These are phyloP conservation scores for Ustilago cynodontis DNA, from an alignment of 1,284 basidiomycete genomes.

Conservation along the genomic window DNA sequence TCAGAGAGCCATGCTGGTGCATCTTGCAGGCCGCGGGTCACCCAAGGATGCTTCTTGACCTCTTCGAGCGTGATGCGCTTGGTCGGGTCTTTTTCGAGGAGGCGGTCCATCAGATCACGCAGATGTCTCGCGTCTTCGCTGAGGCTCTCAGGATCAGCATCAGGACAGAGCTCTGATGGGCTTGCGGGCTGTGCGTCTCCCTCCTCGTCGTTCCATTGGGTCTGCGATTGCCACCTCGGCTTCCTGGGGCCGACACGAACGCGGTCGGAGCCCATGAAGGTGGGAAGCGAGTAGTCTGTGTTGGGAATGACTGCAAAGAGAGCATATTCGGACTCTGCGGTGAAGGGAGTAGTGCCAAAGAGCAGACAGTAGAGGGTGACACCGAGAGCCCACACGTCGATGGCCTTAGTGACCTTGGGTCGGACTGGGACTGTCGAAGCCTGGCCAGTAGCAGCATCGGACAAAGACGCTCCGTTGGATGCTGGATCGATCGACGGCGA, in stretches of 20 bases:
- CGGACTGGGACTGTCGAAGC: conserved; percentile 1
- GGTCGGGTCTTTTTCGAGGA: conserved; percentile 85
- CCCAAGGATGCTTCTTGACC: conserved; percentile 86
- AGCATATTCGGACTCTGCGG: conserved; percentile 78
- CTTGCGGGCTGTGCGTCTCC: conserved; percentile 43
- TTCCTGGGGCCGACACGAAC: conserved; percentile 68
- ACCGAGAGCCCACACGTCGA: conserved; percentile 99
- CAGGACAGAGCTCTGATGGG: conserved; percentile 40
- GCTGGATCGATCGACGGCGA: conserved; percentile 46
- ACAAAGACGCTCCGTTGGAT: conserved; percentile 3
- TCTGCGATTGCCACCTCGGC: conserved; percentile 52
- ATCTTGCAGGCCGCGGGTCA: conserved; percentile 75
- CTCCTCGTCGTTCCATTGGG: conserved; percentile 59
- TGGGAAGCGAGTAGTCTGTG: conserved; percentile 80
- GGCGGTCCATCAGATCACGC: conserved; percentile 79
- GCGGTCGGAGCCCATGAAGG: conserved; percentile 81
- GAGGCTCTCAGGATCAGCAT: conserved; percentile 26
- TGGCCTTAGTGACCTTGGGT: conserved; percentile 83
- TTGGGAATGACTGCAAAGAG: conserved; percentile 87
- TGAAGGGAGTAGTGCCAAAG: conserved; percentile 84
- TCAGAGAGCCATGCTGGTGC: conserved; percentile 82
- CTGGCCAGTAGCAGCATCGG: conserved; percentile 13
- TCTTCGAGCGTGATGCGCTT: conserved; percentile 84
- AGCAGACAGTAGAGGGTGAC: conserved; percentile 95
- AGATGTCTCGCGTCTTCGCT: conserved; percentile 69